Base-by-base conservation (phyloP, 2,329 filamentous ascomycete genomes). In the Passalora sequoiae region DNA sequence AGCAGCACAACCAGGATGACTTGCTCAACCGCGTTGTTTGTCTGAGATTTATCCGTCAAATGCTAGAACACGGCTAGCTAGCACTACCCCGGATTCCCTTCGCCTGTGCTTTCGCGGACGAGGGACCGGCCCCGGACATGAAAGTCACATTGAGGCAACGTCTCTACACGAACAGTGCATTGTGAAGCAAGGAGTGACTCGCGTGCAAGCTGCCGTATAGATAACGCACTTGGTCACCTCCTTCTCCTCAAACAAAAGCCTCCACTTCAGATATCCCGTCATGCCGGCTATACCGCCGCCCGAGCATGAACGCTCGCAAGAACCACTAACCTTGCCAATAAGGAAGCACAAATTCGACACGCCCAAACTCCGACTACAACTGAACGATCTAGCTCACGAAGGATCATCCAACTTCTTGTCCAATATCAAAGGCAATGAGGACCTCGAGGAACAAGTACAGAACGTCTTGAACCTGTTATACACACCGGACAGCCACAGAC, bases 391-490 rank as follows among this genome's bases (percentile, higher is more conserved):
- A 27, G 67, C 66, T 25, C 70, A 74, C 65, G 65, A 75, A 1
- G 86, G 84, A 43, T 69, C 83, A 4, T 62, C 69, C 22, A 68
- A 78, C 49, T 94, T 95, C 66, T 77, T 94, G 46, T 65, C 68
- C 39, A 69, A 80, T 28, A 69, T 88, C 50, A 76, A 86, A 60
- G 75, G 82, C 41, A 68, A 78, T 27, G 67, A 66, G 29, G 76
- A 83, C 39, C 70, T 95, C 31, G 67, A 77, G 40, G 65, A 69
- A 9, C 80, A 84, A 44, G 76, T 89, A 22, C 64, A 74, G 38
- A 76, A 77, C 50, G 87, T 96, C 12, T 75, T 92, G 37, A 69
- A 71, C 21, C 75, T 81, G 19, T 80, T 97, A 21, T 97, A 96
- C 61, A 69, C 66, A 4, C 51, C 60, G 19, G 40, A 47, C 45